These are phyloP conservation scores for Flaveria brownii DNA, from an alignment of 129 eudicot genomes.

Conservation along the genomic window DNA sequence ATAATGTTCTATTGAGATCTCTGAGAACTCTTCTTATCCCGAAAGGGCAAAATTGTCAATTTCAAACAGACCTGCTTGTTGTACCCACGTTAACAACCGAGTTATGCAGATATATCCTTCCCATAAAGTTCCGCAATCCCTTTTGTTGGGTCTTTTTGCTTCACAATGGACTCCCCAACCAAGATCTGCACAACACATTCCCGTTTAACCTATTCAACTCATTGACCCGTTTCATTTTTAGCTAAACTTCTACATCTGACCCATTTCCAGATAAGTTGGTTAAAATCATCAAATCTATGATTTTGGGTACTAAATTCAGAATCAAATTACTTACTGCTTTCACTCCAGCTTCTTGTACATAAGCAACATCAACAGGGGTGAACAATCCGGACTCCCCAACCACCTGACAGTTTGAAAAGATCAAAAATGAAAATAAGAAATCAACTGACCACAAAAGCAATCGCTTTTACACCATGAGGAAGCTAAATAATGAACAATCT, in stretches of 20 bases:
- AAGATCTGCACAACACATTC: slow-evolving; percentile 51
- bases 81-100: background rate
- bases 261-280: background rate
- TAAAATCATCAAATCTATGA: background rate
- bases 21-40: background rate
- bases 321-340: slow-evolving; percentile 67
- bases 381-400: slow-evolving; percentile 98
- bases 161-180: slow-evolving; percentile 94
- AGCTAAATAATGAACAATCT: slow-evolving; percentile 27
- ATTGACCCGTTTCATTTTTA: background rate
- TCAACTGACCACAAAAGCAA: background rate
- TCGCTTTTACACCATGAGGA: background rate
- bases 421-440: slow-evolving; percentile 7
- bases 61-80: slow-evolving; percentile 19
- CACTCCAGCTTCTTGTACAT: slow-evolving; percentile 92
- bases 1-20: background rate
- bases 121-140: slow-evolving; percentile 85
- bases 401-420: slow-evolving; percentile 53
- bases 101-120: slow-evolving; percentile 55
- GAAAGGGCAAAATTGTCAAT: background rate
- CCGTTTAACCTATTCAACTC: background rate
- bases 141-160: slow-evolving; percentile 61
- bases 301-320: slow-evolving; percentile 11
- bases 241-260: background rate
- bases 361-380: slow-evolving; percentile 92